phyloP scores from a whole-genome alignment of 148 eudicot genomes.

The Drosera capensis region DNA sequence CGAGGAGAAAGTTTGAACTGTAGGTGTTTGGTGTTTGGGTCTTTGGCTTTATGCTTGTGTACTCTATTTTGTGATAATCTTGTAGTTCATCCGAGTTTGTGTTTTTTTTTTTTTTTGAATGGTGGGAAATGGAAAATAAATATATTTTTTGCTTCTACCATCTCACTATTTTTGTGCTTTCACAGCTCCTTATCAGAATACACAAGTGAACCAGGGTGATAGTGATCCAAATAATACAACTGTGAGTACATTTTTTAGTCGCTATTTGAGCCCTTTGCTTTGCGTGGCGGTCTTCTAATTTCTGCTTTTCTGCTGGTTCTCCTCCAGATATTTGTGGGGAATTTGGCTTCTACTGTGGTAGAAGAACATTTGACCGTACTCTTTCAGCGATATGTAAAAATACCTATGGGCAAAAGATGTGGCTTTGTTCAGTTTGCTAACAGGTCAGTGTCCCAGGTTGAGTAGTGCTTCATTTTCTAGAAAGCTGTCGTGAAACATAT shows the following conservation, averaged over 20 bases:
- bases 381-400: constrained; percentile 76
- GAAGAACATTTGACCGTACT: constrained; percentile 77
- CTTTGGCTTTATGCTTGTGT: too few species aligned
- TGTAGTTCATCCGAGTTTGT: too few species aligned
- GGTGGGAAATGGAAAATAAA: too few species aligned
- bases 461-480: neutral
- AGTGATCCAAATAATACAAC: constrained; percentile 92
- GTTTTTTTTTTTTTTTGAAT: too few species aligned
- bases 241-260: constrained; percentile 35
- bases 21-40: too few species aligned
- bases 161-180: too few species aligned
- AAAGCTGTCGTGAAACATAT: neutral
- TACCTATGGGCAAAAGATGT: constrained; percentile 87
- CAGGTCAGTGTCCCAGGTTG: constrained; percentile 30
- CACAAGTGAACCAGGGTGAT: constrained; percentile 66
- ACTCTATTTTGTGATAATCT: too few species aligned
- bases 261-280: neutral
- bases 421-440: constrained; percentile 91
- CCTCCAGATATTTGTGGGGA: constrained; percentile 84
- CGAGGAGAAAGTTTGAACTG: too few species aligned
- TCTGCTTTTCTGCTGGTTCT: constrained; percentile 1
- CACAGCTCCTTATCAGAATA: constrained; percentile 74
- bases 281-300: constrained; percentile 6
- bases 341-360: constrained; percentile 63
- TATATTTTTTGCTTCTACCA: too few species aligned